These are phyloP conservation scores for Eimeria necatrix DNA, from an alignment of 169 alveolate species.

Conservation along the genomic window DNA sequence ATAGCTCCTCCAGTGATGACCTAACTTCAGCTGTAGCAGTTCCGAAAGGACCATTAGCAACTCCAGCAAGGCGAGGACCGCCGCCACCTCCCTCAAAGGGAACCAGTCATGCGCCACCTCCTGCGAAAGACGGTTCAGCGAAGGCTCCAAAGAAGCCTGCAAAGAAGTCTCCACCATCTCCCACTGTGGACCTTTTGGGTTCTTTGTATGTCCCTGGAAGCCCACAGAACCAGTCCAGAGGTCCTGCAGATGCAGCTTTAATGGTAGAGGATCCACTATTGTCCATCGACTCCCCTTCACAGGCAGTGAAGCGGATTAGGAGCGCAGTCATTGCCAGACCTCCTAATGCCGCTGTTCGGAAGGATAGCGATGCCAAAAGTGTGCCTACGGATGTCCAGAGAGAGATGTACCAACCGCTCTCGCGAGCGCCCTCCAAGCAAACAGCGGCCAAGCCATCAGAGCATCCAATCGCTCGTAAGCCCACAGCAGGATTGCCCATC, in stretches of 20 bases:
- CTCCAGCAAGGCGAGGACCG: slow-evolving; percentile 13
- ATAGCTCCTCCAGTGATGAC: slow-evolving; percentile 73
- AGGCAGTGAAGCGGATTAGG: slow-evolving; percentile 30
- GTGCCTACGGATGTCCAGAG: slow-evolving; percentile 29
- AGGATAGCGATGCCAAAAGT: slow-evolving; percentile 27
- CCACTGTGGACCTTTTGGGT: slow-evolving; percentile 42
- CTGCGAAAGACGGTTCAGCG: slow-evolving; percentile 1
- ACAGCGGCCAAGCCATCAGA: slow-evolving; percentile 19
- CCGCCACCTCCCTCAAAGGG: slow-evolving; percentile 18
- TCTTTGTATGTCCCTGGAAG: slow-evolving; percentile 37
- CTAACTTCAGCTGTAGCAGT: not conserved
- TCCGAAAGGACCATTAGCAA: not conserved
- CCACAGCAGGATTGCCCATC: slow-evolving; percentile 19
- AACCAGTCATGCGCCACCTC: not conserved
- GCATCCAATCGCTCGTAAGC: not conserved
- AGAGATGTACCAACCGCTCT: not conserved
- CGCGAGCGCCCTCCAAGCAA: slow-evolving; percentile 39
- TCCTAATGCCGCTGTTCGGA: not conserved
- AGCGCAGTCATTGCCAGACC: slow-evolving; percentile 64
- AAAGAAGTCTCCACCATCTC: slow-evolving; percentile 49
- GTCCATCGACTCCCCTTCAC: slow-evolving; percentile 16
- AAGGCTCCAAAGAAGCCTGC: not conserved
- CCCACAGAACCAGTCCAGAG: not conserved
- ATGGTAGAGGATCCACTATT: slow-evolving; percentile 46
- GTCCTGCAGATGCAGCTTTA: slow-evolving; percentile 13